A percentile compares a stretch with the other conserved stretches of the same genome.
Evolutionary conservation across 1,139 yeast genomes (phyloP).

Genomic region (Pichia kudriavzevii): DNA sequence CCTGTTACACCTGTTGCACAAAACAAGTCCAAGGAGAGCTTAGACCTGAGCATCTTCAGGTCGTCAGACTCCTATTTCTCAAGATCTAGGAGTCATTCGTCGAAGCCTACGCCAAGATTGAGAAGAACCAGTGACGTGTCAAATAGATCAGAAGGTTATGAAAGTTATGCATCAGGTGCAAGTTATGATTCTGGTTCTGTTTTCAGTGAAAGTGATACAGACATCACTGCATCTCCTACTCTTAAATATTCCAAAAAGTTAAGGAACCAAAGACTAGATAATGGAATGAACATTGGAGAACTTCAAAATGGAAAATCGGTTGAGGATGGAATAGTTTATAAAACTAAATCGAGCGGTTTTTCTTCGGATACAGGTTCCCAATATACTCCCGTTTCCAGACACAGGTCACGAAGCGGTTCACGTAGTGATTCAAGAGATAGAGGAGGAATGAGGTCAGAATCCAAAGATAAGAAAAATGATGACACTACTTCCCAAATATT

Average conservation of each 20-base stretch:
- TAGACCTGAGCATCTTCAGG: slow-evolving; percentile 8
- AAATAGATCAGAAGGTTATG: slow-evolving; percentile 16
- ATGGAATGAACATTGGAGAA: neutral
- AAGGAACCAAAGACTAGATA: neutral
- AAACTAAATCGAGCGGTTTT: slow-evolving; percentile 3
- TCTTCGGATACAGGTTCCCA: slow-evolving; percentile 3
- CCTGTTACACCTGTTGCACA: neutral
- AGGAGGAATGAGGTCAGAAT: slow-evolving; percentile 5
- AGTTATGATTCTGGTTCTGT: slow-evolving; percentile 11
- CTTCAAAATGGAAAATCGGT: neutral
- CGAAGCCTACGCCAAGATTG: slow-evolving; percentile 6
- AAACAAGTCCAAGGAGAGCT: slow-evolving; percentile 6
- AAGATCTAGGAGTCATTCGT: slow-evolving; percentile 11
- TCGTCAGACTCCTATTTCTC: slow-evolving; percentile 28
- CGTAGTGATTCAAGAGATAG: slow-evolving; percentile 7
- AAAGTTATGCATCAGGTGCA: slow-evolving; percentile 6
- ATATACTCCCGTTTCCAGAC: slow-evolving; percentile 13
- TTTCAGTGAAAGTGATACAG: slow-evolving; percentile 19
- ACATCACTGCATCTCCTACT: slow-evolving; percentile 15
- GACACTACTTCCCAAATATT: slow-evolving; percentile 55
- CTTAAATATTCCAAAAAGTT: slow-evolving; percentile 4
- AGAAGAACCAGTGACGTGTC: slow-evolving; percentile 25
- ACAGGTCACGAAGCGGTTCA: slow-evolving; percentile 17
- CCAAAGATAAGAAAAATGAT: slow-evolving; percentile 11
- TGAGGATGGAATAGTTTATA: slow-evolving; percentile 11